Evolutionary conservation across 2,329 filamentous ascomycete species (phyloP).

Genomic region (Aspergillus sp.): DNA sequence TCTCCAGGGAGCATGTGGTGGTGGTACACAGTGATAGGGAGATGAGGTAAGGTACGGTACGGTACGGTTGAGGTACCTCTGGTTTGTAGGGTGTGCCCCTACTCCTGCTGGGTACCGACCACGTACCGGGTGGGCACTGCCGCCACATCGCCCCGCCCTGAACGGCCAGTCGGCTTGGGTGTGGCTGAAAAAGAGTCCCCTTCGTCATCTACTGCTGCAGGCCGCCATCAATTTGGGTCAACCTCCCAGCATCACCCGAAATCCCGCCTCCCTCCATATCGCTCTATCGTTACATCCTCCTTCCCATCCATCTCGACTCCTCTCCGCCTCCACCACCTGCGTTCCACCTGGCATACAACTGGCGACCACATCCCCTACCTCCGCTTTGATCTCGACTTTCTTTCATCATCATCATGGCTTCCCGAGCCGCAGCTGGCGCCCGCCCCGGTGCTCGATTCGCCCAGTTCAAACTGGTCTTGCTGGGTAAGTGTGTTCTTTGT

Average conservation of each 20-base stretch:
- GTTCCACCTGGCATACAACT: not conserved
- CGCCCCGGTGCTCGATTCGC: constrained; percentile 78
- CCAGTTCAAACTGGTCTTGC: constrained; percentile 97
- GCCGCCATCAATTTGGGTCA: constrained; percentile 14
- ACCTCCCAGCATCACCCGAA: constrained; percentile 16
- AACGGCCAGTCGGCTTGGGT: constrained; percentile 16
- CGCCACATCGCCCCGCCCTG: constrained; percentile 16
- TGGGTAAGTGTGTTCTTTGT: constrained; percentile 64
- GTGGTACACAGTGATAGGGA: not conserved
- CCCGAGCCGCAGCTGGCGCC: constrained; percentile 72
- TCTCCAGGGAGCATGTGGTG: constrained; percentile 15
- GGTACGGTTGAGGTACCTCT: not conserved
- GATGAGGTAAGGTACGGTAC: not conserved
- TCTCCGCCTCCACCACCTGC: constrained; percentile 2
- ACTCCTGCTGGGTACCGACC: not conserved
- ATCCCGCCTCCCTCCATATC: constrained; percentile 19
- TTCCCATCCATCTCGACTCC: constrained; percentile 9
- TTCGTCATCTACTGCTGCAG: constrained; percentile 31
- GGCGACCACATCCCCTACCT: not conserved
- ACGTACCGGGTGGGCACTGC: not conserved
- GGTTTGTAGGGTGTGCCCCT: not conserved
- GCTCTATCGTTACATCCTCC: constrained; percentile 15
- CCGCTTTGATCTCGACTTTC: not conserved
- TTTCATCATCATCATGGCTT: constrained; percentile 65
- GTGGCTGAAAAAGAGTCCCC: constrained; percentile 29